These are phyloP conservation scores for Carex littledalei DNA, from an alignment of 176 grass and related monocot species.

Conservation along the genomic window DNA sequence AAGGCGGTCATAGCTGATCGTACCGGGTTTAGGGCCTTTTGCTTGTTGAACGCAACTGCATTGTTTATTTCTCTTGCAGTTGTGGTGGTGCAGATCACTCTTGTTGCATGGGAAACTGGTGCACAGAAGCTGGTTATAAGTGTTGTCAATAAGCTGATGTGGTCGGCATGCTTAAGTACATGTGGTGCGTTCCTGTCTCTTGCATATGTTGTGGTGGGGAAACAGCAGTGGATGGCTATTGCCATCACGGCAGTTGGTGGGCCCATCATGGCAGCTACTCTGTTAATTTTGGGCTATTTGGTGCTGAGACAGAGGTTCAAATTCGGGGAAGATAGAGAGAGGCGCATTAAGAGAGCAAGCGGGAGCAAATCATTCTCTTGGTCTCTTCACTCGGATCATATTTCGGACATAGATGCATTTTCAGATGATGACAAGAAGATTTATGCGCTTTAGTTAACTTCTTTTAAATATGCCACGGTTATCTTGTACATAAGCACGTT, in stretches of 20 bases:
- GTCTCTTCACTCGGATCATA: too few relatives aligned
- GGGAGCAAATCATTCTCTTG: too few relatives aligned
- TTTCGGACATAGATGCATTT: too few relatives aligned
- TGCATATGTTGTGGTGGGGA: slow-evolving; percentile 91
- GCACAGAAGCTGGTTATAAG: slow-evolving; percentile 86
- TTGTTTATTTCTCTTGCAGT: slow-evolving; percentile 97
- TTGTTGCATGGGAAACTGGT: slow-evolving; percentile 93
- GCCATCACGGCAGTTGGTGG: slow-evolving; percentile 69
- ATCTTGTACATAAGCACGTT: too few relatives aligned
- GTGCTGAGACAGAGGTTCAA: too few relatives aligned
- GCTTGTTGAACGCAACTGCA: slow-evolving; percentile 75
- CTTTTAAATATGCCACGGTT: too few relatives aligned
- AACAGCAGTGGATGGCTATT: slow-evolving; percentile 79
- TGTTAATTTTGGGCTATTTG: too few relatives aligned
- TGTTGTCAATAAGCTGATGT: slow-evolving; percentile 98
- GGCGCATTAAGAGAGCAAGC: too few relatives aligned
- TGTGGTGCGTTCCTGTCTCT: slow-evolving; percentile 74
- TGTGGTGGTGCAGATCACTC: slow-evolving; percentile 91
- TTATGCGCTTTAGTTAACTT: too few relatives aligned
- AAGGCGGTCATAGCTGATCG: slow-evolving; percentile 49
- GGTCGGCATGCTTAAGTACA: slow-evolving; percentile 86
- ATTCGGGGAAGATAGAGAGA: too few relatives aligned
- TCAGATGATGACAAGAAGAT: too few relatives aligned
- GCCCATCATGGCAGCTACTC: slow-evolving; percentile 86
- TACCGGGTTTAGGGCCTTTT: slow-evolving; percentile 71